Evolutionary conservation across 768 basidiomycete genomes (phyloP).

Genomic region (Psilocybe tampanensis): DNA sequence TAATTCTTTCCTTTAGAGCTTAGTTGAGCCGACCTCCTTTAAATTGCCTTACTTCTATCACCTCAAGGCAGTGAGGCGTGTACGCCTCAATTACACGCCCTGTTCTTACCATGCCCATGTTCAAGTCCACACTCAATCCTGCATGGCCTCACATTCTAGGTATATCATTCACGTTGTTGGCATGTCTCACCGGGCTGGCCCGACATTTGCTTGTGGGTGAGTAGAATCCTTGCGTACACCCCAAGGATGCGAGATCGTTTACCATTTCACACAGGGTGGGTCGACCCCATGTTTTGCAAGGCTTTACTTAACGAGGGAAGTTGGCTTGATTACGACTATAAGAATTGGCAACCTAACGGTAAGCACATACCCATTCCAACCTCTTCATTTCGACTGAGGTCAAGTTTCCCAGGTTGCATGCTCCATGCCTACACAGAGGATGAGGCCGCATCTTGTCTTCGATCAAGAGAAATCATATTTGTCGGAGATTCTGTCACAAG

Average conservation of each 20-base stretch:
- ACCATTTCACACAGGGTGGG: slow-evolving; percentile 51
- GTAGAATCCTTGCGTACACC: neutral
- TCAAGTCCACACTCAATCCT: slow-evolving; percentile 35
- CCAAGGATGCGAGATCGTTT: neutral
- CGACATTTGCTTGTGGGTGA: slow-evolving; percentile 47
- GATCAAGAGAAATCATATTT: slow-evolving; percentile 67
- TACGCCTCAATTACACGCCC: neutral
- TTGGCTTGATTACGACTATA: slow-evolving; percentile 71
- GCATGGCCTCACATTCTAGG: slow-evolving; percentile 55
- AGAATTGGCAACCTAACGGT: slow-evolving; percentile 92
- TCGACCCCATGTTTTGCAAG: slow-evolving; percentile 74
- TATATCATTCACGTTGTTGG: slow-evolving; percentile 37
- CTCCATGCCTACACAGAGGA: slow-evolving; percentile 61
- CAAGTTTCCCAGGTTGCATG: slow-evolving; percentile 70
- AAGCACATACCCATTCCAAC: slow-evolving; percentile 18
- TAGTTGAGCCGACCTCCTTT: neutral
- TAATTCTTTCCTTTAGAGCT: neutral
- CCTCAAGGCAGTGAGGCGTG: neutral
- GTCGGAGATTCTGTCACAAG: slow-evolving; percentile 86
- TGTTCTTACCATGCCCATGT: slow-evolving; percentile 17
- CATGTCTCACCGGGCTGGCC: slow-evolving; percentile 44
- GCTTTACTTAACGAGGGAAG: slow-evolving; percentile 70
- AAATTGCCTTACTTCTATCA: no score
- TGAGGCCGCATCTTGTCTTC: slow-evolving; percentile 57
- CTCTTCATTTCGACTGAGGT: neutral